Evolutionary conservation across 352 stramenopile genomes (phyloP), one percentile per base, ranked within the genome.

Genomic region (Phytopythium montanum): DNA sequence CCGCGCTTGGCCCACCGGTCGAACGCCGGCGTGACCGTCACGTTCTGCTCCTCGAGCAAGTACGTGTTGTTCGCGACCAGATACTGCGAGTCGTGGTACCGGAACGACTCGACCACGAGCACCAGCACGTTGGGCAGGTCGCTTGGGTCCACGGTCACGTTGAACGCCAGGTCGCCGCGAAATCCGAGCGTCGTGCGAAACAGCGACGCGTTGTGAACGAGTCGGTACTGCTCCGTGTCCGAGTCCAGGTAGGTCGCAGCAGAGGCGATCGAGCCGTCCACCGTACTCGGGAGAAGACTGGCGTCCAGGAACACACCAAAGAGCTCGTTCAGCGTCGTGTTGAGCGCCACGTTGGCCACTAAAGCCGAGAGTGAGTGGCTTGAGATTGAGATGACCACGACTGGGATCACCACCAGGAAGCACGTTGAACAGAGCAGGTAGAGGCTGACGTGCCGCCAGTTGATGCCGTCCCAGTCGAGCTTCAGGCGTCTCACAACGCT

Each of bases 51-150:
- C 25, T 28, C 13, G 19, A 55, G 49, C 2, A 88, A 25, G 55
- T 88, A 76, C 13, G 67, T 54, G 29, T 73, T 68, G 36, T 85
- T 71, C 1, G 60, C 75, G 0, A 76, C 71, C 1, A 86, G 62
- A 31, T 81, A 84, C 29, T 75, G 64, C 19, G 75, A 88, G 46
- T 88, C 78, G 39, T 73, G 69, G 45, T 71, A 79, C 5, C 78
- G 65, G 45, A 86, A 85, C 14, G 78, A 88, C 42, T 86, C 78
- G 8, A 88, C 66, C 14, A 68, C 72, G 28, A 88, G 56, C 18
- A 88, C 57, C 0, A 88, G 21, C 9, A 88, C 79, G 41, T 87
- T 88, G 1, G 79, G 79, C 9, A 59, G 70, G 39, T 83, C 65
- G 0, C 52, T 44, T 1, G 62, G 16, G 23, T 75, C 46, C 4